These are phyloP conservation scores for Penicillium desertorum DNA, from an alignment of 495 filamentous ascomycete genomes.

Conservation along the genomic window DNA sequence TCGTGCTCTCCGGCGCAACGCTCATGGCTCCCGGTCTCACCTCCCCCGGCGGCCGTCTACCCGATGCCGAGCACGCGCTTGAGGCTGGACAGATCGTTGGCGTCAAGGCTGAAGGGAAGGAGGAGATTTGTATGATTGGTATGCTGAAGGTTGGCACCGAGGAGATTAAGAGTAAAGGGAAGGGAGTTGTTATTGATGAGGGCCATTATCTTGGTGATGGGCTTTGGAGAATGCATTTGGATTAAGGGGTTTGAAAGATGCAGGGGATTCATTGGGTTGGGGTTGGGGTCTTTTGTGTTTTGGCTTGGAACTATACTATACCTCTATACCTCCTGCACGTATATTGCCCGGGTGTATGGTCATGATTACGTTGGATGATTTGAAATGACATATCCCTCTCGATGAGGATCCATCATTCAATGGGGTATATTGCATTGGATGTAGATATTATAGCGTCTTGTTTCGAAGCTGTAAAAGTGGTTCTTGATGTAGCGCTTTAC, in stretches of 20 bases:
- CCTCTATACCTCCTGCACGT: constrained; percentile 2
- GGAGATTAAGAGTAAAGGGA: constrained; percentile 89
- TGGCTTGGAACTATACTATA: neutral
- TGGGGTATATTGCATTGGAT: neutral
- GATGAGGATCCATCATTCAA: neutral
- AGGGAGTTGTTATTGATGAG: constrained; percentile 88
- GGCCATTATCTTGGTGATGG: constrained; percentile 95
- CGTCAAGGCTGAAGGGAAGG: constrained; percentile 89
- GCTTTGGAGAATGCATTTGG: constrained; percentile 76
- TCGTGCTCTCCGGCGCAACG: constrained; percentile 87
- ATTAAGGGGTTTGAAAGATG: constrained; percentile 43
- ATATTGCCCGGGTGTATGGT: neutral
- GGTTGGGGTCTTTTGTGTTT: neutral
- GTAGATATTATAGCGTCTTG: neutral
- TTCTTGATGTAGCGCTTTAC: neutral
- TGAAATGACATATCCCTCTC: constrained; percentile 10
- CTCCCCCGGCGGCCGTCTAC: constrained; percentile 73
- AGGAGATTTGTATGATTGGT: constrained; percentile 85
- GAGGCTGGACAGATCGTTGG: constrained; percentile 79
- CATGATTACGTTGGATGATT: constrained; percentile 12
- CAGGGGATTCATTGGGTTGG: neutral
- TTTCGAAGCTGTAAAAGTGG: neutral
- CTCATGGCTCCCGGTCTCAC: constrained; percentile 96
- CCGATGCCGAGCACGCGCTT: constrained; percentile 55
- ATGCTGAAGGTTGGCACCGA: constrained; percentile 81